These are phyloP conservation scores for Penicillium herquei DNA, from an alignment of 495 filamentous ascomycete genomes.

Conservation along the genomic window DNA sequence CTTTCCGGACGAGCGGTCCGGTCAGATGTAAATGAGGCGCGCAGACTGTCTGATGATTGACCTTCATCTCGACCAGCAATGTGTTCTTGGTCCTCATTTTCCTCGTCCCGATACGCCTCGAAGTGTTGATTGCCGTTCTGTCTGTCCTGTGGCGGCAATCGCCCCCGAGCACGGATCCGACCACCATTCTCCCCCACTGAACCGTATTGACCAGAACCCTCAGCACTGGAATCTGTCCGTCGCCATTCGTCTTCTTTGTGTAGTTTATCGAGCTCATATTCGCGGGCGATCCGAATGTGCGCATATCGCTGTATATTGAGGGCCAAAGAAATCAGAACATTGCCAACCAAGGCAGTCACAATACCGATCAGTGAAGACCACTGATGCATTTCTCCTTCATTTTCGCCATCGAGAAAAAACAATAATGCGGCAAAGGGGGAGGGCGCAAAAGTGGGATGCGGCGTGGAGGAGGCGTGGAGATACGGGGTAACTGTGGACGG, in stretches of 20 bases:
- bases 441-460: slow-evolving; percentile 12
- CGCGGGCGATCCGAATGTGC: slow-evolving; percentile 72
- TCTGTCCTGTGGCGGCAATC: slow-evolving; percentile 6
- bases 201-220: slow-evolving; percentile 31
- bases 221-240: slow-evolving; percentile 17
- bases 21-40: slow-evolving; percentile 40
- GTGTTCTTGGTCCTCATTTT: slow-evolving; percentile 10
- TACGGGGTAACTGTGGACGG: slow-evolving; percentile 18
- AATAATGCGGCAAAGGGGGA: slow-evolving; percentile 14
- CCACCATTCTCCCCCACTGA: slow-evolving; percentile 17
- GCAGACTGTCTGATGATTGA: slow-evolving; percentile 10
- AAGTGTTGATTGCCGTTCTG: slow-evolving; percentile 10
- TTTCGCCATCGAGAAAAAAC: slow-evolving; percentile 33
- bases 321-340: slow-evolving; percentile 89
- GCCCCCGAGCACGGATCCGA: slow-evolving; percentile 2
- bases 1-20: slow-evolving; percentile 36
- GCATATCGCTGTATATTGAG: slow-evolving; percentile 97
- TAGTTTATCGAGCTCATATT: slow-evolving; percentile 54
- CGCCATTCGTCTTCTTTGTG: slow-evolving; percentile 35
- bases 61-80: background rate
- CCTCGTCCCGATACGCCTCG: slow-evolving; percentile 29
- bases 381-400: slow-evolving; percentile 54
- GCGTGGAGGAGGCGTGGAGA: slow-evolving; percentile 12
- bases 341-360: slow-evolving; percentile 83
- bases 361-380: slow-evolving; percentile 97